A percentile compares a stretch with the other conserved stretches of the same genome.
phyloP scores from a whole-genome alignment of 2,329 filamentous ascomycete species.

The Penicillium verrucosum region DNA sequence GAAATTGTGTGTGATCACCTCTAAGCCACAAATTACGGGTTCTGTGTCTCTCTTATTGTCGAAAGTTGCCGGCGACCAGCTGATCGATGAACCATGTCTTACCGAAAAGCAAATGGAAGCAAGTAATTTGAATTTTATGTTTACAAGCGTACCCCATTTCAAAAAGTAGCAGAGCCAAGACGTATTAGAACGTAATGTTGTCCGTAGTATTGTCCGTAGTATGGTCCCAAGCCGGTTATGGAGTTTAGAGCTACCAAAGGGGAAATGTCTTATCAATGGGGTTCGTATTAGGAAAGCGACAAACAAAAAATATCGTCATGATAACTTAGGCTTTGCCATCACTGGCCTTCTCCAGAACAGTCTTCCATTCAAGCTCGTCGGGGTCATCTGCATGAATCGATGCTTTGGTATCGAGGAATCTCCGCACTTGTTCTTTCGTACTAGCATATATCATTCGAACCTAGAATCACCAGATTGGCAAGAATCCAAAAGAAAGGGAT shows the following conservation, averaged over 20 bases:
- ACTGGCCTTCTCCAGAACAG: not conserved
- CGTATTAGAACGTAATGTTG: not conserved
- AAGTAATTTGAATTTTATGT: no score
- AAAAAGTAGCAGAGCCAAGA: not conserved
- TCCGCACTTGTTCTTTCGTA: not conserved
- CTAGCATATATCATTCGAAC: not conserved
- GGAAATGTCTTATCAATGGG: not conserved
- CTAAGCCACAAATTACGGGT: no score
- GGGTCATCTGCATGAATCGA: not conserved
- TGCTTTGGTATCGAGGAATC: not conserved
- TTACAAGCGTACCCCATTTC: no score
- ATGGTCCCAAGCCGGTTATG: not conserved
- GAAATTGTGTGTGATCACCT: no score
- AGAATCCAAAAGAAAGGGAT: not conserved
- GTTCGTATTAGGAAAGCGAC: not conserved
- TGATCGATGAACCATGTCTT: no score
- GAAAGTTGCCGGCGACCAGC: no score
- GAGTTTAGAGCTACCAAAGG: not conserved
- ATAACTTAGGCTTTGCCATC: not conserved
- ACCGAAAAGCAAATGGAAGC: no score
- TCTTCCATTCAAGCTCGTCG: not conserved
- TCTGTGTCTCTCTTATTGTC: no score
- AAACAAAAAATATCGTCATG: not conserved
- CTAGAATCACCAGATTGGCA: not conserved
- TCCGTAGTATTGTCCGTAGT: no score